Conservation (phyloP, 2,329 filamentous ascomycete species). For the Penicillium paneum region DNA sequence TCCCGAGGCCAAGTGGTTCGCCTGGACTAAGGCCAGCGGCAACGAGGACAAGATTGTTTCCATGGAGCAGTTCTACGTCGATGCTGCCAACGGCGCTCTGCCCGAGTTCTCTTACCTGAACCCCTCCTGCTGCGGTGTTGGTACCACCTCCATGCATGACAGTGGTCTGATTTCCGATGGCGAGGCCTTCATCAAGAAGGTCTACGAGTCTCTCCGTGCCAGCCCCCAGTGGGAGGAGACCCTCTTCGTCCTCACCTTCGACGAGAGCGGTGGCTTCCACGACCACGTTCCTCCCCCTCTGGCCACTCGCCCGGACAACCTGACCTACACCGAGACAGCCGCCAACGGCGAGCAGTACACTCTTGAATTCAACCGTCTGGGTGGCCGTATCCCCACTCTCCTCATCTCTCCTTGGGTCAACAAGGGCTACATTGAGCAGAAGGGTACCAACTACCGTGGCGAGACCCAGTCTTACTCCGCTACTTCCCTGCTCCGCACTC, state of each 20-base stretch:
- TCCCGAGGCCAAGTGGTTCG: slow-evolving; percentile 32
- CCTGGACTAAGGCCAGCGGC: slow-evolving; percentile 32
- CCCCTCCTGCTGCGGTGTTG: slow-evolving; percentile 41
- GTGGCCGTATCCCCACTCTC: slow-evolving; percentile 31
- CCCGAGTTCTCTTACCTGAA: slow-evolving; percentile 38
- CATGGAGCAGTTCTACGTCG: slow-evolving; percentile 22
- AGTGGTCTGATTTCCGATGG: slow-evolving; percentile 36
- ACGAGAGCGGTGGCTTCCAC: slow-evolving; percentile 39
- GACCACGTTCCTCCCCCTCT: slow-evolving; percentile 38
- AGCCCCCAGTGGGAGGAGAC: slow-evolving; percentile 36
- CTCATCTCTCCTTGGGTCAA: slow-evolving; percentile 31
- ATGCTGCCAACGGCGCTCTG: slow-evolving; percentile 31
- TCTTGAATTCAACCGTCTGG: slow-evolving; percentile 28
- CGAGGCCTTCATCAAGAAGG: slow-evolving; percentile 35
- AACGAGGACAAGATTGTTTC: slow-evolving; percentile 24
- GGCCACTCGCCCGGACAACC: slow-evolving; percentile 31
- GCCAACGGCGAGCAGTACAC: slow-evolving; percentile 27
- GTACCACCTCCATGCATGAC: slow-evolving; percentile 38
- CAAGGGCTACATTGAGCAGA: slow-evolving; percentile 32
- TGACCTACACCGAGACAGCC: slow-evolving; percentile 33
- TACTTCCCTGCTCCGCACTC: slow-evolving; percentile 28
- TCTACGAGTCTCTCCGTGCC: slow-evolving; percentile 36
- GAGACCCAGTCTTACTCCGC: slow-evolving; percentile 27
- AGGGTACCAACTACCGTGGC: slow-evolving; percentile 22
- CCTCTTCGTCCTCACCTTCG: slow-evolving; percentile 38